phyloP scores from a whole-genome alignment of 176 grass and related monocot genomes.

The Triticum monococcum region DNA sequence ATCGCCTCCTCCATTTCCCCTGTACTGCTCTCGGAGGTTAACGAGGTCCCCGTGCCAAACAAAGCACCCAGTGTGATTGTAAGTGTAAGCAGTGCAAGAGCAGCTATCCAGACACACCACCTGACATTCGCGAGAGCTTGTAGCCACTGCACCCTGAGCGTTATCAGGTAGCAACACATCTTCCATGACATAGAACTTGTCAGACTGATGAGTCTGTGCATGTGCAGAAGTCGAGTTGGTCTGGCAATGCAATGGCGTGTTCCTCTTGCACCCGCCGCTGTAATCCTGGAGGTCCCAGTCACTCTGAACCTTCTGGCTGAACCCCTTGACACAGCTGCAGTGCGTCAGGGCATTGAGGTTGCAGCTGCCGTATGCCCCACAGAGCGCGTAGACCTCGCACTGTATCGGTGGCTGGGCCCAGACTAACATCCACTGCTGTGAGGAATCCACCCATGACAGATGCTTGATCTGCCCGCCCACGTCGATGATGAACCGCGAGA shows the following conservation, averaged over 20 bases:
- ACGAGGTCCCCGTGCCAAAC: conserved; percentile 61
- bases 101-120: conserved; percentile 57
- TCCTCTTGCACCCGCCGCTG: conserved; percentile 57
- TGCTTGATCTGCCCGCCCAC: conserved; percentile 53
- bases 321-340: conserved; percentile 48
- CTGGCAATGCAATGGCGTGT: conserved; percentile 46
- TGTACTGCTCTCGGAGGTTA: conserved; percentile 50
- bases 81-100: conserved; percentile 65
- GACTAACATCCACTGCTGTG: conserved; percentile 39
- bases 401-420: conserved; percentile 48
- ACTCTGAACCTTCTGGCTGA: conserved; percentile 34
- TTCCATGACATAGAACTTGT: conserved; percentile 56
- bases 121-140: conserved; percentile 40
- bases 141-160: conserved; percentile 19
- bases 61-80: conserved; percentile 41
- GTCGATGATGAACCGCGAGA: conserved; percentile 52
- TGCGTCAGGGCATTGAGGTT: conserved; percentile 10
- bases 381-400: conserved; percentile 60
- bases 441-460: conserved; percentile 21
- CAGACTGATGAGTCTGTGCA: conserved; percentile 6
- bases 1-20: conserved; percentile 26
- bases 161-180: conserved; percentile 44
- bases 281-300: conserved; percentile 51
- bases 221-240: conserved; percentile 32
- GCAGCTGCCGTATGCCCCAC: conserved; percentile 67